A percentile compares a stretch with the other conserved stretches of the same genome.
These are phyloP conservation scores for Porodaedalea pini DNA, from an alignment of 1,284 basidiomycete species.

Conservation along the genomic window DNA sequence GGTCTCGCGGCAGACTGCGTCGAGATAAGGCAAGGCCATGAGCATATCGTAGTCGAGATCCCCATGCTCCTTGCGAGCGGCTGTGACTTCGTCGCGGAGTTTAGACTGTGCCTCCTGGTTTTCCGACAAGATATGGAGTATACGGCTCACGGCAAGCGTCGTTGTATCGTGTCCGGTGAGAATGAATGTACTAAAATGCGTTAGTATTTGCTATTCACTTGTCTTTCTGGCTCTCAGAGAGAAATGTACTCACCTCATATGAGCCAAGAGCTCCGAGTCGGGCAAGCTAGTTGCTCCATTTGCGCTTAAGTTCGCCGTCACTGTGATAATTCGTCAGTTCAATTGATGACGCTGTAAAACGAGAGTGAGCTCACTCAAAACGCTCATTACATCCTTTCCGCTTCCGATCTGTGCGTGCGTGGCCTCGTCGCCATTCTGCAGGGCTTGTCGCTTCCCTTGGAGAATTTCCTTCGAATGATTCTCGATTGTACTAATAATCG, in stretches of 20 bases:
- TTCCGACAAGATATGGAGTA: conserved; percentile 29
- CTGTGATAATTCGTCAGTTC: conserved; percentile 21
- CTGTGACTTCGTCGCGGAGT: conserved; percentile 30
- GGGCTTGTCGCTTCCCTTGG: neutral
- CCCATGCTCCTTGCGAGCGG: conserved; percentile 21
- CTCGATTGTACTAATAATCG: conserved; percentile 26
- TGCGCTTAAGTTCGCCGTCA: conserved; percentile 29
- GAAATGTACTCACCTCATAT: conserved; percentile 30
- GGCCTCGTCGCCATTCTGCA: conserved; percentile 5
- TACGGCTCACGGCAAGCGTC: conserved; percentile 27
- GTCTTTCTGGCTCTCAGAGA: neutral
- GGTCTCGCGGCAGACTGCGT: conserved; percentile 46
- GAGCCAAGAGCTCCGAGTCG: conserved; percentile 31
- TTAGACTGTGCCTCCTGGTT: conserved; percentile 27
- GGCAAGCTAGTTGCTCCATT: conserved; percentile 28
- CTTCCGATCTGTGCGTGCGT: conserved; percentile 1
- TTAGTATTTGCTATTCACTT: neutral
- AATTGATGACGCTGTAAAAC: neutral
- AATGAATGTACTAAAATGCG: conserved; percentile 28
- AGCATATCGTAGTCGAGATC: conserved; percentile 37
- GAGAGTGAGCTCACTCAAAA: conserved; percentile 5
- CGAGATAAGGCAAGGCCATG: conserved; percentile 38
- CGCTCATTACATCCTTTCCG: conserved; percentile 17
- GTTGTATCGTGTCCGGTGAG: conserved; percentile 33
- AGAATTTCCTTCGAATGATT: neutral